Base-by-base conservation (phyloP, 768 basidiomycete genomes). In the Nidularia pulvinata region DNA sequence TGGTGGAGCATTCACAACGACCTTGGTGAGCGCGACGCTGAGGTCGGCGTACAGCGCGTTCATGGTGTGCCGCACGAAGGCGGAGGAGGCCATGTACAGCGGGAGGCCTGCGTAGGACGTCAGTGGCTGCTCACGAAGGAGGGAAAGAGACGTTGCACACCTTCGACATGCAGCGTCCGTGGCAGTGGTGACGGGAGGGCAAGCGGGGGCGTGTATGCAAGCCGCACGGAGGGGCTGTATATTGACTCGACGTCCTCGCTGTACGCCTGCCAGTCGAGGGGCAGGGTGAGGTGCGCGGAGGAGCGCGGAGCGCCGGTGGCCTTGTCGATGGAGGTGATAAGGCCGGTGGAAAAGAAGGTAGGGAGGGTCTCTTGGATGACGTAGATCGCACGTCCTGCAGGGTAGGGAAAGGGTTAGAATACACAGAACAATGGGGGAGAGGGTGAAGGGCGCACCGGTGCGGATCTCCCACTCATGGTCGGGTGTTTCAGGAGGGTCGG, bases 401-500 rank as follows among this genome's bases (percentile, higher is more conserved):
- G 55, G 22, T 33, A 35, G 36, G n/a, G 56, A 32, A 42, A 51
- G 25, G 25, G 25, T 50, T 42, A 52, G 33, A 11, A 33, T 46
- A 32, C 43, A 36, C 42, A 48, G 33, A 22, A 47, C 35, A 16
- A 37, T 25, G 34, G 5, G 6, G 36, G 19, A 10, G 51, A 10
- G 25, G 46, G 48, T 35, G 35, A 59, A 50, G 48, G 34, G 51
- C 64, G 60, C 66, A 86, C 90, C 89, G 60, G 88, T 89, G 25
- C 88, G 83, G 48, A 91, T 77, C 61, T 89, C 83, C 89, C 89
- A 92, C 59, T 92, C 90, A 6, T 76, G 73, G 65, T 92, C 90
- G 10, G 10, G 75, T 63, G 4, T 59, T 64, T 19, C 39, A 6
- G 62, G 63, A 0, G 56, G 43, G 44, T 62, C 33, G n/a, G 61